Evolutionary conservation across 2,329 filamentous ascomycete genomes (phyloP), one percentile per base, ranked within the genome.

Genomic region (Pyrenophora seminiperda): DNA sequence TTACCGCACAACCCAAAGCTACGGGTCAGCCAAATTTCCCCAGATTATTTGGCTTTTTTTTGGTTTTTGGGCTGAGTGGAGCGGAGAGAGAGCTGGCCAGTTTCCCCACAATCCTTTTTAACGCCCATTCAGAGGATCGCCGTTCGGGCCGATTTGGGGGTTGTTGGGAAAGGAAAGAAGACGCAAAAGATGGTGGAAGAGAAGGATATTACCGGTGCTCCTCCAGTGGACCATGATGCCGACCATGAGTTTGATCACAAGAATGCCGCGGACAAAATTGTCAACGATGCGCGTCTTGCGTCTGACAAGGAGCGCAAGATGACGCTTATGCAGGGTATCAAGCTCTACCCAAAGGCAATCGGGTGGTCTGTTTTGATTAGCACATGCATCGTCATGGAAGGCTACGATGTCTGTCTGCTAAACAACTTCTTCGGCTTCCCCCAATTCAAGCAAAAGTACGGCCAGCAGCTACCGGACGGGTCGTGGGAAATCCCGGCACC

Each of bases 381-480:
- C n/a, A 93, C 90, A 0, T 92, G 89, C 70, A 94, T 96, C 66
- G 85, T 84, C 64, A 96, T 96, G 91, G 91, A 96, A 73, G 91
- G 90, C 27, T 95, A 92, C 76, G 90, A 96, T 68, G 80, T 94
- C 50, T 86, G 84, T 64, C 77, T 95, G 44, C 84, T 94, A 63
- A 90, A 87, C 77, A 92, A 92, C 73, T 91, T 94, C 67, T 92
- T 84, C 54, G 77, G 68, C 20, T 77, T 78, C 50, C 74, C 76
- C 7, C 68, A 73, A 15, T 80, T 80, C 70, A 77, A 79, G 48
- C 56, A 62, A 34, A 76, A 77, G 53, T 80, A 76, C 47, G 77
- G 77, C 45, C 68, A 73, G 45, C 64, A 72, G 38, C 66, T 70
- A 14, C 59, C 69, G 4, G 67, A 77, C 45, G 75, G 74, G 7